These are phyloP conservation scores for Dendrobium huoshanense DNA, from an alignment of 106 monocot genomes.

Conservation along the genomic window DNA sequence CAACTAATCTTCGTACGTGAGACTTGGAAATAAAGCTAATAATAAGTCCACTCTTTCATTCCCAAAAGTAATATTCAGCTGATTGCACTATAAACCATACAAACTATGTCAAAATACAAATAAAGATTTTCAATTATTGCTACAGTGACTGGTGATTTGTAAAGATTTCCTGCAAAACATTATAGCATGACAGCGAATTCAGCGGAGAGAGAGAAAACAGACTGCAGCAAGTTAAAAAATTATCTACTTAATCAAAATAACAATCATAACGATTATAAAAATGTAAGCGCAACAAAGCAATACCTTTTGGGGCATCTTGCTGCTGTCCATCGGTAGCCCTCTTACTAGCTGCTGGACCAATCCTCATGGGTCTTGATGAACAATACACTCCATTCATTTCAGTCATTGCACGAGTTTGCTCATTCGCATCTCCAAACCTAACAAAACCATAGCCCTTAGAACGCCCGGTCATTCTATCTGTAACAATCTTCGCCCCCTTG, in stretches of 20 bases:
- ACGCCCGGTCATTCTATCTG: constrained; percentile 66
- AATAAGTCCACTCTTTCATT: constrained; percentile 4
- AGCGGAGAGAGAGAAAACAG: neutral
- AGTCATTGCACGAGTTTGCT: constrained; percentile 86
- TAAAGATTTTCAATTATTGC: constrained; percentile 3
- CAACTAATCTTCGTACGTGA: constrained; percentile 15
- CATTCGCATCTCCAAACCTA: constrained; percentile 85
- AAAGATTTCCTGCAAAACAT: constrained; percentile 12
- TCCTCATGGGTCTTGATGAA: constrained; percentile 80
- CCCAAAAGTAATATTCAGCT: constrained; percentile 9
- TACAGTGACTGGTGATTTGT: neutral
- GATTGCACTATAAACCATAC: neutral
- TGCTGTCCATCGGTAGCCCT: constrained; percentile 39
- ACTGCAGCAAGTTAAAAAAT: neutral
- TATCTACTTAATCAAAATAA: neutral
- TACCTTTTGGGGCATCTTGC: constrained; percentile 31
- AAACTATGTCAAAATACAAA: constrained; percentile 2
- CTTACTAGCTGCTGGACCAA: constrained; percentile 75
- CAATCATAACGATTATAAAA: neutral
- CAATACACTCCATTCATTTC: constrained; percentile 92
- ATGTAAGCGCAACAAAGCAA: neutral
- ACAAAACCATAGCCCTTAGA: constrained; percentile 98
- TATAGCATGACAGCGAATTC: neutral
- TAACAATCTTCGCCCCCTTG: constrained; percentile 87
- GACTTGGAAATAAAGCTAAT: constrained; percentile 11